These are phyloP conservation scores for Fusarium tjaetaba DNA, from an alignment of 2,329 filamentous ascomycete genomes.

Conservation along the genomic window DNA sequence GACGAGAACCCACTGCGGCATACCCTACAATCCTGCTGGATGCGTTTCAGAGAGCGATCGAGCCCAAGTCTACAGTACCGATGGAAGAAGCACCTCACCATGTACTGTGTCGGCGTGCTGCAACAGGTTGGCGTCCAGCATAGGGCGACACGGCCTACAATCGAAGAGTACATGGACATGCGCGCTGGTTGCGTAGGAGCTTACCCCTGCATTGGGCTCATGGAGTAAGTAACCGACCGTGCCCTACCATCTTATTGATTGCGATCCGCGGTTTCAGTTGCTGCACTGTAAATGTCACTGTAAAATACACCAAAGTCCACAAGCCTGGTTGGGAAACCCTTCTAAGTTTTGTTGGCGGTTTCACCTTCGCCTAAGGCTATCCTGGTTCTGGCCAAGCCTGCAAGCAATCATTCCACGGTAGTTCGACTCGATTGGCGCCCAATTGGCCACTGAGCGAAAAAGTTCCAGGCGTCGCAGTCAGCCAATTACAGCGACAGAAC, in stretches of 20 bases:
- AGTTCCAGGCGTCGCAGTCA: not conserved
- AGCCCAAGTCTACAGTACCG: constrained; percentile 19
- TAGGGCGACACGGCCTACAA: not conserved
- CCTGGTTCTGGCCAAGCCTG: not conserved
- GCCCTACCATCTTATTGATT: not conserved
- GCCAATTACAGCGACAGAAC: not conserved
- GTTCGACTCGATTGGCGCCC: not conserved
- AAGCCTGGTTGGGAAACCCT: not conserved
- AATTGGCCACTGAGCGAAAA: not conserved
- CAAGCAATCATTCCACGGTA: not conserved
- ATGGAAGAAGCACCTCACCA: constrained; percentile 24
- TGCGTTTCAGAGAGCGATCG: constrained; percentile 11
- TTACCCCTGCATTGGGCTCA: constrained; percentile 21
- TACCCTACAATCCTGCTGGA: constrained; percentile 24
- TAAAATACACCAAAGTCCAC: not conserved
- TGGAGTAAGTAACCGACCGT: constrained; percentile 15
- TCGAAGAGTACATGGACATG: constrained; percentile 27
- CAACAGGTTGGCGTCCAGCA: constrained; percentile 22
- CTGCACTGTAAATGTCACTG: not conserved
- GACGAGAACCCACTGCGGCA: constrained; percentile 18
- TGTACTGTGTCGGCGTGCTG: constrained; percentile 22
- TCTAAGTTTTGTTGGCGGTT: not conserved
- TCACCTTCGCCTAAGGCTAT: not conserved
- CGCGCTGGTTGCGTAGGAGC: constrained; percentile 23
- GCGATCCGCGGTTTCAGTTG: not conserved